Evolutionary conservation across 1,284 basidiomycete genomes (phyloP).

Genomic region (Heimioporus punctisporus): DNA sequence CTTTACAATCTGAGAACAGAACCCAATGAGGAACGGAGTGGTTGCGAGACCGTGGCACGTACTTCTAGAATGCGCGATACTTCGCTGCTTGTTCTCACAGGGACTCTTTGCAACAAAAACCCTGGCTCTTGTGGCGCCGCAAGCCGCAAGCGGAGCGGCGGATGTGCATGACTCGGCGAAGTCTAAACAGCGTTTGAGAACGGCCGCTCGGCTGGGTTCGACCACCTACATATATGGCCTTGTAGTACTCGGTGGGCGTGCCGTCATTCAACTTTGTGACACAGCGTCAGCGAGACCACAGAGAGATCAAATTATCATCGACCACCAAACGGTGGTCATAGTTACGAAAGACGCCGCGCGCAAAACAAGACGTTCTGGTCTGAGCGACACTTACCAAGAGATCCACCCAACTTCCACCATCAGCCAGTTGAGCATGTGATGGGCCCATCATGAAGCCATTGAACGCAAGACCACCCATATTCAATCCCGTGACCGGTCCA

Average conservation of each 20-base stretch:
- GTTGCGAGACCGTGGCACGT: constrained; percentile 11
- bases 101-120: constrained; percentile 67
- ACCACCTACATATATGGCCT: constrained; percentile 42
- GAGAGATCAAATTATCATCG: background rate
- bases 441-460: constrained; percentile 29
- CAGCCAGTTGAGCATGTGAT: constrained; percentile 19
- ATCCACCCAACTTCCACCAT: constrained; percentile 64
- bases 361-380: background rate
- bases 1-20: constrained; percentile 56
- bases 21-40: background rate
- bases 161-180: constrained; percentile 65
- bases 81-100: constrained; percentile 69
- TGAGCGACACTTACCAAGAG: constrained; percentile 49
- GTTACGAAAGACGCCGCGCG: background rate
- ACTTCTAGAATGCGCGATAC: constrained; percentile 75
- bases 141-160: constrained; percentile 67
- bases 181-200: constrained; percentile 37
- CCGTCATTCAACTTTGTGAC: constrained; percentile 26
- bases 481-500: constrained; percentile 31
- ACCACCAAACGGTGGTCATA: background rate
- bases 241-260: constrained; percentile 38
- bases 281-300: constrained; percentile 12
- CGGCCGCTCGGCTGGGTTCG: background rate
- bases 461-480: constrained; percentile 52
- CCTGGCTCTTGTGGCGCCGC: constrained; percentile 71